Evolutionary conservation across 2,329 filamentous ascomycete genomes (phyloP), one percentile per base, ranked within the genome.

Genomic region (Fusarium abutilonis): DNA sequence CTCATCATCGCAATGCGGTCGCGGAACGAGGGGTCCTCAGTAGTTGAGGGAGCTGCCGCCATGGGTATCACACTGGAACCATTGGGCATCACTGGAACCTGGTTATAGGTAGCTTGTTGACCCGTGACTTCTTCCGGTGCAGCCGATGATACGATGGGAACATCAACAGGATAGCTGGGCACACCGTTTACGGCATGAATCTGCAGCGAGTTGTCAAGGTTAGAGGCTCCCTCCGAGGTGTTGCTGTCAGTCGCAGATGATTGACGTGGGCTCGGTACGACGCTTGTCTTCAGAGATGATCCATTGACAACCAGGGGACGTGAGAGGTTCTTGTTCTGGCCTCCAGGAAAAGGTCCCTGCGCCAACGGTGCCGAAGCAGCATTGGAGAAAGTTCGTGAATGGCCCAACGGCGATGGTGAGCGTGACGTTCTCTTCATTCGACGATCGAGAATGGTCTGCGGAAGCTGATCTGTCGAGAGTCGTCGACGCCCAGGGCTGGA

Each of bases 341-440:
- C 64, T 13, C 74, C 73, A 1, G 76, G 58, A 41, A 80, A 79
- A 1, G 79, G 72, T 0, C 74, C 73, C 3, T 78, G 75, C 28
- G 67, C 38, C n/a, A 79, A 65, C 3, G 80, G 75, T 1, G 77
- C 73, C 1, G 79, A 76, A 36, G 74, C 74, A 19, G 76, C 78
- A 0, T 75, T 67, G 0, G 81, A 80, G 29, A 78, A 77, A 2
- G 78, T 77, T 43, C 82, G 78, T 39, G 75, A 72, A 55, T 84
- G 83, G 4, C 83, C 81, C 2, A 84, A 72, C 1, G 84, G 83
- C 4, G 84, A 87, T 11, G 83, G 84, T 6, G 84, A 86, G 13
- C 83, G 78, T 3, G 83, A 86, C 3, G 79, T 79, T 34, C 82
- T 77, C 64, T 78, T 79, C 72, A 85, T 84, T 35, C 82, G 75